A percentile compares a stretch with the other conserved stretches of the same genome.
Evolutionary conservation across 768 basidiomycete species (phyloP).

Genomic region (Suillus subalutaceus): DNA sequence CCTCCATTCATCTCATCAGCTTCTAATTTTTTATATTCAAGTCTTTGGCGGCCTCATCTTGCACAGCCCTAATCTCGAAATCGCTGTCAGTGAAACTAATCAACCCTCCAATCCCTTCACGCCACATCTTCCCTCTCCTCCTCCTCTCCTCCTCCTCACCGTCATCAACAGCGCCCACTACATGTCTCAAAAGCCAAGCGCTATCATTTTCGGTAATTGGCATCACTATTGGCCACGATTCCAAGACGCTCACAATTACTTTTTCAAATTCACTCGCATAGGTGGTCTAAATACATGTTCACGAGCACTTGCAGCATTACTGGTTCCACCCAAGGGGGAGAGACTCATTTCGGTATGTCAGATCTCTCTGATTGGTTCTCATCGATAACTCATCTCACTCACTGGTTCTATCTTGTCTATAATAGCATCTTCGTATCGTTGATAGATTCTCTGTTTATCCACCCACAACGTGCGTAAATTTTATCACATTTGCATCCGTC

Average conservation of each 20-base stretch:
- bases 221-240: slow-evolving; percentile 4
- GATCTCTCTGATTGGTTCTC: slow-evolving; percentile 11
- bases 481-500: slow-evolving; percentile 12
- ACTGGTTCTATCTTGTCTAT: background rate
- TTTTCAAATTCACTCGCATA: slow-evolving; percentile 30
- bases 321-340: slow-evolving; percentile 70
- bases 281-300: slow-evolving; percentile 84
- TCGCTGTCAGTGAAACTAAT: slow-evolving; percentile 25
- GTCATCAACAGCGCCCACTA: slow-evolving; percentile 35
- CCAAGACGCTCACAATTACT: slow-evolving; percentile 12
- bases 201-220: slow-evolving; percentile 73
- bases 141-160: slow-evolving; percentile 10
- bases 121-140: slow-evolving; percentile 5
- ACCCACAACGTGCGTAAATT: slow-evolving; percentile 64
- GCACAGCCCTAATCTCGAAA: slow-evolving; percentile 13
- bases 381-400: slow-evolving; percentile 17
- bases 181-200: slow-evolving; percentile 53
- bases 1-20: too few relatives aligned
- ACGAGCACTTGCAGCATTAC: slow-evolving; percentile 64
- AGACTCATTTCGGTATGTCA: slow-evolving; percentile 69
- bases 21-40: too few relatives aligned
- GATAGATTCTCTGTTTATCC: slow-evolving; percentile 76
- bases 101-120: slow-evolving; percentile 1
- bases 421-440: slow-evolving; percentile 67
- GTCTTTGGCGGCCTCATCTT: too few relatives aligned